Base-by-base conservation (phyloP, 1,284 basidiomycete species). In the Rhodofomes roseus region DNA sequence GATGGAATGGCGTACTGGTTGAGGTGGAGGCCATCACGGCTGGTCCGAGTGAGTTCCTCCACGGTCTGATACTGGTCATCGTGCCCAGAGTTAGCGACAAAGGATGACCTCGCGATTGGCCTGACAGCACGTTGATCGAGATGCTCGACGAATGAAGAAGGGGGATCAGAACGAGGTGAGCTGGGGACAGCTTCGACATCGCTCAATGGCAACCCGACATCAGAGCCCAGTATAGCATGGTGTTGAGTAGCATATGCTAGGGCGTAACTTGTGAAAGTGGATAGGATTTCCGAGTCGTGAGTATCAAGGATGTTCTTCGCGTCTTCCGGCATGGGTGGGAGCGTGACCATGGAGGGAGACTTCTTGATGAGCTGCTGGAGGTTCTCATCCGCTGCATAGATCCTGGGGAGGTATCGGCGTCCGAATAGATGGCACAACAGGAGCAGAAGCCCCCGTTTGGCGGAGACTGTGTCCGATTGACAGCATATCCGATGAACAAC, bases 1-100 rank as follows among this genome's bases (percentile, higher is more conserved):
- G 84, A 81, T 2, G 87, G 87, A 20, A 87, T 82, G 0, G 80
- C 80, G 65, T 86, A 76, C 62, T 79, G 78, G 65, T 85, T 81
- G 8, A 88, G 69, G 58, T 80, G 76, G 9, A 89, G 65, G 0
- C 85, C 86, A 2, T 68, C 70, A 27, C 86, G 76, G 0, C 77
- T 74, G 0, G 84, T 84, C n/a, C 70, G 73, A 1, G 76, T 71
- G 16, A 90, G 75, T 63, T 88, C 85, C 1, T 69, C 61, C 8
- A 87, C 73, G 37, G 73, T 79, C 2, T 62, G 50, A 62, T 87
- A 88, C 1, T 62, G 61, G 64, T 89, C 87, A 34, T 68, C 76
- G 57, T 84, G 85, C 0, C 88, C 86, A 0, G 87, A 89, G 52
- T 79, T 85, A 0, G 86, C 83, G 8, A 84, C 83, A 64, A 87